Percentiles rank a stretch among this genome's conserved stretches.
phyloP scores from a whole-genome alignment of 2,329 filamentous ascomycete species.

The Aspergillus hortae region DNA sequence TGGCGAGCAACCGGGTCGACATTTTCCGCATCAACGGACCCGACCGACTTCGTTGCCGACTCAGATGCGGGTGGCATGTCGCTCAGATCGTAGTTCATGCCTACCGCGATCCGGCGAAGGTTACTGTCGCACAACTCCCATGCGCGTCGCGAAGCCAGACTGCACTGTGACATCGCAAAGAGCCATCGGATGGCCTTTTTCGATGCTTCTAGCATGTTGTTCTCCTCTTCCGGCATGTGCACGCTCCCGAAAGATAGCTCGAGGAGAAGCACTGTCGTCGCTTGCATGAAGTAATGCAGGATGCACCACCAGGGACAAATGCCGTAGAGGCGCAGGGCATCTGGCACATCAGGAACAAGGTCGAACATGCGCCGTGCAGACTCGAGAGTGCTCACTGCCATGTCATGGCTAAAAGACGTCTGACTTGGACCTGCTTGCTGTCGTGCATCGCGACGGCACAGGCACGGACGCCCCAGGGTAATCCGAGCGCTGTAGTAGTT shows the following conservation, averaged over 20 bases:
- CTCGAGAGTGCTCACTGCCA: conserved; percentile 38
- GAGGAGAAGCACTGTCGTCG: conserved; percentile 43
- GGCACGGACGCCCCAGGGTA: conserved; percentile 43
- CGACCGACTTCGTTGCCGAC: background rate
- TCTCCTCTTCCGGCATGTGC: conserved; percentile 41
- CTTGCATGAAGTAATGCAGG: conserved; percentile 45
- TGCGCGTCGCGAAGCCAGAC: conserved; percentile 37
- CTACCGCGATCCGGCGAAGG: conserved; percentile 31
- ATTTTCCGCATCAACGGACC: background rate
- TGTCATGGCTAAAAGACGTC: conserved; percentile 36
- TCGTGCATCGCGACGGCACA: conserved; percentile 42
- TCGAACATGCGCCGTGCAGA: conserved; percentile 37
- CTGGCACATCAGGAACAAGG: conserved; percentile 41
- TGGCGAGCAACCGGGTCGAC: background rate
- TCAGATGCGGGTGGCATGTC: conserved; percentile 27
- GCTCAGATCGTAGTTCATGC: conserved; percentile 34
- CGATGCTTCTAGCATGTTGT: conserved; percentile 29
- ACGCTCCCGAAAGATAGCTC: conserved; percentile 44
- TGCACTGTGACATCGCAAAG: conserved; percentile 37
- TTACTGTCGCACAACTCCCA: conserved; percentile 40
- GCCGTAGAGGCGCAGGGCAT: conserved; percentile 38
- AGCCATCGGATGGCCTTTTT: conserved; percentile 46
- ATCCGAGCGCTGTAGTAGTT: conserved; percentile 44
- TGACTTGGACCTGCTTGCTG: conserved; percentile 17
- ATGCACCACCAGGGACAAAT: conserved; percentile 45